Evolutionary conservation across 805 yeast species (phyloP).

Genomic region (Saturnispora hagleri): DNA sequence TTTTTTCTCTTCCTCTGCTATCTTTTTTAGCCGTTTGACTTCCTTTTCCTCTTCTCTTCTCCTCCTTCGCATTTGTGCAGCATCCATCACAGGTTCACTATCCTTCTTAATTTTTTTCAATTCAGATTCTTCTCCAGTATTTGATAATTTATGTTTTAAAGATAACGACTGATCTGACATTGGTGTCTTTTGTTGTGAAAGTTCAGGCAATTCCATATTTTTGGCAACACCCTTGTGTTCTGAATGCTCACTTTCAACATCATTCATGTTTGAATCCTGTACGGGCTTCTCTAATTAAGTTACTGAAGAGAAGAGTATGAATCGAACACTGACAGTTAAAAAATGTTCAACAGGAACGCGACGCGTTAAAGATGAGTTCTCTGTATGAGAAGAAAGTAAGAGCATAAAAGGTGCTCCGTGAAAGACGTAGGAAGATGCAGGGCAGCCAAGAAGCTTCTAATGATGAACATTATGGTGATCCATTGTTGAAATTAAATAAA

Average conservation of each 20-base stretch:
- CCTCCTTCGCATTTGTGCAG: neutral
- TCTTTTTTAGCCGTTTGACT: constrained; percentile 1
- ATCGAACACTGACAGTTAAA: neutral
- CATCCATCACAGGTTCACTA: neutral
- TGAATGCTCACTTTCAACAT: neutral
- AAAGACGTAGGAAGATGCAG: neutral
- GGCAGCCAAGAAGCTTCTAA: neutral
- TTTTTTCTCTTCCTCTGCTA: constrained; percentile 10
- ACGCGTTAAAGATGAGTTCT: neutral
- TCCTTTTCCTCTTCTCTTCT: constrained; percentile 1
- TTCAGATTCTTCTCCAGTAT: neutral
- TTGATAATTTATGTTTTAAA: neutral
- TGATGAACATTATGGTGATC: neutral
- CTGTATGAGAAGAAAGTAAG: neutral
- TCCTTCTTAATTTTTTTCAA: neutral
- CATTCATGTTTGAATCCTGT: neutral
- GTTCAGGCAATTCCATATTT: neutral
- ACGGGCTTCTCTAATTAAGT: neutral
- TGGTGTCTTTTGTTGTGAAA: neutral
- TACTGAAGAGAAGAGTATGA: neutral
- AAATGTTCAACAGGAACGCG: neutral
- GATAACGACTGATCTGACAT: neutral
- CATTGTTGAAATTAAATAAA: neutral
- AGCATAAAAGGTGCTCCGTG: neutral
- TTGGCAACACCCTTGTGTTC: neutral